A percentile compares a stretch with the other conserved stretches of the same genome.
Evolutionary conservation across 2,329 filamentous ascomycete species (phyloP).

Genomic region (Keithomyces neogunnii): DNA sequence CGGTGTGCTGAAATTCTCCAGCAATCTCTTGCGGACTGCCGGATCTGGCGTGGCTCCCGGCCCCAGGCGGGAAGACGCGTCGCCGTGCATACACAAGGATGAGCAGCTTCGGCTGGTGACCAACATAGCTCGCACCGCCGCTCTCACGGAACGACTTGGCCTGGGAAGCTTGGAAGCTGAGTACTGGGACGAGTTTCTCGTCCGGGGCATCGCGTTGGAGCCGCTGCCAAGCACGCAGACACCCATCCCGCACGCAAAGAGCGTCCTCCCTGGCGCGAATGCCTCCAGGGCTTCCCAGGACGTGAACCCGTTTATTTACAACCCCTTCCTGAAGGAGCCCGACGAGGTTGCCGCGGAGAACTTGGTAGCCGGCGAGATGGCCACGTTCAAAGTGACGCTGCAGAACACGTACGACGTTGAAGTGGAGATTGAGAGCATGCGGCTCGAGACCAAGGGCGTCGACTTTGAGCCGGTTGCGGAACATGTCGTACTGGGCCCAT

Average conservation of each 20-base stretch:
- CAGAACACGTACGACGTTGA: constrained; percentile 96
- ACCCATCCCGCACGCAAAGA: constrained; percentile 57
- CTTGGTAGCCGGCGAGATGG: constrained; percentile 70
- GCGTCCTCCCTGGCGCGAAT: constrained; percentile 41
- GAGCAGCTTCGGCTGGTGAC: constrained; percentile 79
- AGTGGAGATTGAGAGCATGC: constrained; percentile 76
- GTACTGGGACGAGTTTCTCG: constrained; percentile 95
- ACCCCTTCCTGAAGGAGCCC: constrained; percentile 71
- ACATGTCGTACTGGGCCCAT: constrained; percentile 65
- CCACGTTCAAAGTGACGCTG: constrained; percentile 71
- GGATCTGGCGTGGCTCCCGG: constrained; percentile 73
- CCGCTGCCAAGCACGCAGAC: constrained; percentile 49
- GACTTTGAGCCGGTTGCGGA: constrained; percentile 60
- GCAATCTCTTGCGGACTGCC: constrained; percentile 72
- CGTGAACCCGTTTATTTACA: constrained; percentile 87
- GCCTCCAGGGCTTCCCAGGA: constrained; percentile 47
- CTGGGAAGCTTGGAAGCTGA: constrained; percentile 63
- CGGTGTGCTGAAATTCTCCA: constrained; percentile 81
- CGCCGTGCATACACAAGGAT: constrained; percentile 64
- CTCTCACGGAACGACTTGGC: constrained; percentile 67
- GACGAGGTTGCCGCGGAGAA: constrained; percentile 56
- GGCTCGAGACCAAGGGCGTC: constrained; percentile 64
- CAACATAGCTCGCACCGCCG: constrained; percentile 78
- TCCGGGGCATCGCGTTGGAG: constrained; percentile 68
- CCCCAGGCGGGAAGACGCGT: constrained; percentile 57